Percentiles rank a stretch among this genome's conserved stretches.
Conservation (phyloP, 768 basidiomycete genomes). For the Sistotremastrum suecicum region DNA sequence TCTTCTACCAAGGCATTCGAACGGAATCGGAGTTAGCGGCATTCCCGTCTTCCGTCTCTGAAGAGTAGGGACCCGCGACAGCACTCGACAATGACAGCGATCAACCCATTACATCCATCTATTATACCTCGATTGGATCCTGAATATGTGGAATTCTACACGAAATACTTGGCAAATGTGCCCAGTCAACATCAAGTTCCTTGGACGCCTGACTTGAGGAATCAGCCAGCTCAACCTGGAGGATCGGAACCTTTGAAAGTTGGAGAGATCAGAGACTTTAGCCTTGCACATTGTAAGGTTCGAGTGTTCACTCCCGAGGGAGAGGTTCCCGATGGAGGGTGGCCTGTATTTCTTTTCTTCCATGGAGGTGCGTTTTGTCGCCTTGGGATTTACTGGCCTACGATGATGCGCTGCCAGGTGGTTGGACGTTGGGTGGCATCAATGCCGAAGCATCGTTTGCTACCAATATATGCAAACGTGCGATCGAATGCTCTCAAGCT, state of each 20-base stretch:
- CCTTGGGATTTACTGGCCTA: not conserved
- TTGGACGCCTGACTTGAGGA: constrained; percentile 47
- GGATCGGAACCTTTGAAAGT: constrained; percentile 42
- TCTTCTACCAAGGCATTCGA: too few relatives aligned
- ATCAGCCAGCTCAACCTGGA: constrained; percentile 38
- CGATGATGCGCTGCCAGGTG: constrained; percentile 28
- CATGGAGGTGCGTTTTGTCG: constrained; percentile 43
- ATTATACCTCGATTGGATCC: constrained; percentile 45
- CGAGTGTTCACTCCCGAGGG: constrained; percentile 54
- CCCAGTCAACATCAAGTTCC: constrained; percentile 40
- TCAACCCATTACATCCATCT: constrained; percentile 46
- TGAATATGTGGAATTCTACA: constrained; percentile 54
- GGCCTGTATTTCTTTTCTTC: constrained; percentile 63
- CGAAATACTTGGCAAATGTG: constrained; percentile 29
- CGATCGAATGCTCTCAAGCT: constrained; percentile 7
- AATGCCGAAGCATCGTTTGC: constrained; percentile 44
- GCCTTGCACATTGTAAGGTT: constrained; percentile 36
- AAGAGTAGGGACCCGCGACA: too few relatives aligned
- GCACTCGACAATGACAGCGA: too few relatives aligned
- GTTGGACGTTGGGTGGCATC: constrained; percentile 65
- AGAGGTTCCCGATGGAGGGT: constrained; percentile 33
- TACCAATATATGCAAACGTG: constrained; percentile 46
- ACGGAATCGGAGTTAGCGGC: too few relatives aligned
- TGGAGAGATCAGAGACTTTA: constrained; percentile 37
- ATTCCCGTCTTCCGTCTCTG: too few relatives aligned